Percentiles rank a stretch among this genome's conserved stretches.
Evolutionary conservation across 768 basidiomycete species (phyloP).

Genomic region (Hydnum rufescens): DNA sequence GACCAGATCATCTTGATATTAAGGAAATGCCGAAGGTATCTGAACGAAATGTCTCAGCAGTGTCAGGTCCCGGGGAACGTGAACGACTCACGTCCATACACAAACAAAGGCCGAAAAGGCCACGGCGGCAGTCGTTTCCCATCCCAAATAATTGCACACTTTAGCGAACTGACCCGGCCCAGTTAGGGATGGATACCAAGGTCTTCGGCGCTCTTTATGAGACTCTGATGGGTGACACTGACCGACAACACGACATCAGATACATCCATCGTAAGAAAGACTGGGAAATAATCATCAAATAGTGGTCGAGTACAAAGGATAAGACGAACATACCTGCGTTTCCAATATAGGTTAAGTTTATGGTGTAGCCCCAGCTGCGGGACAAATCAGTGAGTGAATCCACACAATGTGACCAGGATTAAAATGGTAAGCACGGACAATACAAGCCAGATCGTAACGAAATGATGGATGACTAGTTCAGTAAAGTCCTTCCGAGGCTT

Average conservation of each 20-base stretch:
- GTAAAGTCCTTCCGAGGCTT: constrained; percentile 83
- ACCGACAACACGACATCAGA: constrained; percentile 31
- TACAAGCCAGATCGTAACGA: constrained; percentile 88
- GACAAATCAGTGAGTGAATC: no score
- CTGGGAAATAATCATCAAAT: no score
- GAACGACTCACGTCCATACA: constrained; percentile 56
- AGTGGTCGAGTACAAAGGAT: no score
- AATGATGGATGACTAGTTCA: constrained; percentile 77
- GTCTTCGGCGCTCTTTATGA: no score
- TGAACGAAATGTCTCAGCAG: constrained; percentile 23
- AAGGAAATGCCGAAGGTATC: constrained; percentile 88
- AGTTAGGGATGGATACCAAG: background rate
- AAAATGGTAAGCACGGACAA: no score
- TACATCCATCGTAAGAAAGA: constrained; percentile 96
- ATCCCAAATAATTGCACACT: constrained; percentile 68
- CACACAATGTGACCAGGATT: no score
- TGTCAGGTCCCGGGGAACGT: background rate
- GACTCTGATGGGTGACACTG: background rate
- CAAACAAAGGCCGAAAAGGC: constrained; percentile 44
- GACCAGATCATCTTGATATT: constrained; percentile 78
- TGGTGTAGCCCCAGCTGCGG: constrained; percentile 68
- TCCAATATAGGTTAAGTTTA: constrained; percentile 73
- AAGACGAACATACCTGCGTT: no score
- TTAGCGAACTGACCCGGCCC: constrained; percentile 27
- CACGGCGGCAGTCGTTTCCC: constrained; percentile 38